Base-by-base conservation (phyloP, 441 rosid genomes). In the Adansonia grandidieri region DNA sequence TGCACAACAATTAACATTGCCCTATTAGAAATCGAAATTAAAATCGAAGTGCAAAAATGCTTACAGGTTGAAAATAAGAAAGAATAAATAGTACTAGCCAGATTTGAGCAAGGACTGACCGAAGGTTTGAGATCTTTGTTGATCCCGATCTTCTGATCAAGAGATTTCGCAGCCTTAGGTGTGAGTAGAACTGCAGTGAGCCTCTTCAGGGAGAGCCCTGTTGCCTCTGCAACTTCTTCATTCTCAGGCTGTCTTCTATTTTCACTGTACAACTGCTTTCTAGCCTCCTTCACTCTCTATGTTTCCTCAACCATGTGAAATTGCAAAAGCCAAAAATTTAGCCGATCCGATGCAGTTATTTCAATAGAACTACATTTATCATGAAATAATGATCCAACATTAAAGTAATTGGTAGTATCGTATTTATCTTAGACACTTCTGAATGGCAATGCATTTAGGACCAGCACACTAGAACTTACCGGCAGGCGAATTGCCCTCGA, bases 251-350 rank as follows among this genome's bases (percentile, higher is more conserved):
- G 87, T 74, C 85, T 89, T 80, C 97, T 93, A 19, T 84, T 89
- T 87, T 91, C 90, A 56, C 75, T 89, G 78, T 83, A 86, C 69
- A 94, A 87, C 82, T 89, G 92, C 85, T 91, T 91, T 81, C 90
- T 87, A 60, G 96, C 99, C 76, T 91, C 96, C 85, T 88, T 92
- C 85, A 96, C 98, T 74, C 91, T 86, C 81, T 94, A 92, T 53
- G 91, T 90, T 76, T 96, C 94, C 79, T 92, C 97, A 81, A 94
- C 93, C 94, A 96, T 89, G 89, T 92, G 97, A 82, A 91, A 88
- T 98, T 96, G 90, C 78, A 62, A 74, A 82, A 8, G 45, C 69
- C 19, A 0, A 64, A 6, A 56, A 73, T 24, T 7, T 40, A 14
- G 37, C 19, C 45, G 37, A 40, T 37, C 20, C 8, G 37, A 56